These are phyloP conservation scores for Coniochaeta sp. DNA, from an alignment of 2,329 filamentous ascomycete genomes.

Conservation along the genomic window DNA sequence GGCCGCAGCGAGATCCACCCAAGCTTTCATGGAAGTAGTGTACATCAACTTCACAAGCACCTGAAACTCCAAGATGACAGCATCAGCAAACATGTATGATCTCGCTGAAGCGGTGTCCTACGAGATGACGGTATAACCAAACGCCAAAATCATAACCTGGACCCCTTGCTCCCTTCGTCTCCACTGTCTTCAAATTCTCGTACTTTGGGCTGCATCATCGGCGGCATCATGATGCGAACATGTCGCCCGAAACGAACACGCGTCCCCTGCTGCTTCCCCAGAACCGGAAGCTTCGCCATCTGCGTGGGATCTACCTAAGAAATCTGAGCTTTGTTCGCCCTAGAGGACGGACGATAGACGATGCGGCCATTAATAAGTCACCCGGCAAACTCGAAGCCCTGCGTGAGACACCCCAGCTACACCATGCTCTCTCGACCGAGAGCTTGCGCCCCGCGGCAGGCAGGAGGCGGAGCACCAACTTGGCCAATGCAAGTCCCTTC, in stretches of 20 bases:
- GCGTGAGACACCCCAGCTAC: conserved; percentile 38
- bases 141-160: neutral
- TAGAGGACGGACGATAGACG: conserved; percentile 61
- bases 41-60: neutral
- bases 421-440: conserved; percentile 49
- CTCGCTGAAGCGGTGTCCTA: too few relatives aligned
- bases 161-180: neutral
- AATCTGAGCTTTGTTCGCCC: conserved; percentile 66
- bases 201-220: neutral
- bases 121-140: neutral
- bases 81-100: neutral
- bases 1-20: neutral
- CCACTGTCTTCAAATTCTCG: too few relatives aligned
- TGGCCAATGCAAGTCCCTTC: conserved; percentile 36
- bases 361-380: conserved; percentile 64
- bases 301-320: conserved; percentile 78
- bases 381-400: conserved; percentile 56
- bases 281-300: conserved; percentile 83
- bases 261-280: conserved; percentile 52
- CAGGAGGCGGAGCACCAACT: conserved; percentile 40
- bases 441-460: conserved; percentile 29
- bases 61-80: neutral
- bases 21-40: neutral
- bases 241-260: conserved; percentile 18
- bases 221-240: conserved; percentile 13